These are phyloP conservation scores for Rutstroemia sp. DNA, from an alignment of 2,329 filamentous ascomycete species.

Conservation along the genomic window DNA sequence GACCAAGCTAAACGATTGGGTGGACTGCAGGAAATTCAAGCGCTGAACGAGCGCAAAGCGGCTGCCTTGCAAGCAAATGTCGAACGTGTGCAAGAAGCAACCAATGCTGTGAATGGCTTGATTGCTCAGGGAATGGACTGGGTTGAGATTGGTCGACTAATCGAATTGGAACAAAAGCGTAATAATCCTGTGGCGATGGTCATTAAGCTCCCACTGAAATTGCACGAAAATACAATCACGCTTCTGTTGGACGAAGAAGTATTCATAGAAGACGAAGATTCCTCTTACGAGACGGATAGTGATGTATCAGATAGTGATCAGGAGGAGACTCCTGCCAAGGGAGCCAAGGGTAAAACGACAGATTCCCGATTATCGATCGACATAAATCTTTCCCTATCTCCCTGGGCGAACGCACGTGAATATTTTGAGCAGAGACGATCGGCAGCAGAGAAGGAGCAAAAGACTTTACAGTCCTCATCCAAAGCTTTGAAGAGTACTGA, in stretches of 20 bases:
- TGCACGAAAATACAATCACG: constrained; percentile 85
- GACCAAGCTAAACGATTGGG: constrained; percentile 84
- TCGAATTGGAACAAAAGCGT: constrained; percentile 76
- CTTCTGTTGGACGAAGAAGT: constrained; percentile 64
- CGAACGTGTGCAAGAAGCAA: constrained; percentile 85
- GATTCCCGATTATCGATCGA: constrained; percentile 65
- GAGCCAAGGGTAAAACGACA: constrained; percentile 32
- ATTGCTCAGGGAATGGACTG: constrained; percentile 95
- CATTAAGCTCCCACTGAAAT: constrained; percentile 79
- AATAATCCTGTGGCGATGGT: constrained; percentile 80
- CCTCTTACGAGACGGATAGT: constrained; percentile 56
- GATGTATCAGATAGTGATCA: constrained; percentile 51
- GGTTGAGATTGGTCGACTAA: constrained; percentile 81
- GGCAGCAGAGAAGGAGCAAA: constrained; percentile 80
- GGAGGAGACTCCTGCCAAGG: constrained; percentile 36
- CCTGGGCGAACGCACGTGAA: constrained; percentile 82
- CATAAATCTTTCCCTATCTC: constrained; percentile 72
- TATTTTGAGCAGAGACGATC: constrained; percentile 87
- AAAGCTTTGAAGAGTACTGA: constrained; percentile 85
- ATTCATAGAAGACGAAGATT: constrained; percentile 45
- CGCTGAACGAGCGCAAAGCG: constrained; percentile 79
- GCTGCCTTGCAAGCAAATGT: constrained; percentile 85
- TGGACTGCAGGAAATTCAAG: constrained; percentile 72
- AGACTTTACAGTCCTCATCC: constrained; percentile 72
- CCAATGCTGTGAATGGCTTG: constrained; percentile 86